A percentile compares a stretch with the other conserved stretches of the same genome.
Conservation (phyloP, 2,329 filamentous ascomycete genomes). For the Fusarium torulosum region DNA sequence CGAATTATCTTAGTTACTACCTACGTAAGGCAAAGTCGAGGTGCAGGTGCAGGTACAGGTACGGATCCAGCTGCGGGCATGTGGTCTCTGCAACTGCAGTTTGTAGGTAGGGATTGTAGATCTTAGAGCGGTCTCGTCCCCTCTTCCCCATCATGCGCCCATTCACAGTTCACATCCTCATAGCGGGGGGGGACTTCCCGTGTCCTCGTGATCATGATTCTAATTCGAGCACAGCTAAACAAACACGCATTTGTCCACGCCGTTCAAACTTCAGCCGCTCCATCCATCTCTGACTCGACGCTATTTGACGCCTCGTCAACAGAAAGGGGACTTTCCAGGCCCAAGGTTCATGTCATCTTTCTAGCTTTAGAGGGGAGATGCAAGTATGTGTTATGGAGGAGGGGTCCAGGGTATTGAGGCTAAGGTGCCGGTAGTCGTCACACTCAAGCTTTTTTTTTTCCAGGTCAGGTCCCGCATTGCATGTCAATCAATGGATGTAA, state of each 20-base stretch:
- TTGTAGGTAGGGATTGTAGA: constrained; percentile 27
- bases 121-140: constrained; percentile 34
- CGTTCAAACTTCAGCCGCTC: constrained; percentile 20
- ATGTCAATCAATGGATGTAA: constrained; percentile 9
- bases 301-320: constrained; percentile 28
- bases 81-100: constrained; percentile 2
- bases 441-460: constrained; percentile 2
- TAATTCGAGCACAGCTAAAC: constrained; percentile 14
- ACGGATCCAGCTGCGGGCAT: constrained; percentile 20
- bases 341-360: neutral
- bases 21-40: constrained; percentile 6
- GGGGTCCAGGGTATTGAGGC: constrained; percentile 6
- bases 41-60: constrained; percentile 5
- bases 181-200: constrained; percentile 19
- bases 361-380: neutral
- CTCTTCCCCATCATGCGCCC: constrained; percentile 36
- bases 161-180: constrained; percentile 28
- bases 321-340: constrained; percentile 8
- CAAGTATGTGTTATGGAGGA: no score
- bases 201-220: constrained; percentile 33
- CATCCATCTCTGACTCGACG: constrained; percentile 20
- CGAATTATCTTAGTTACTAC: neutral
- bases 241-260: constrained; percentile 18
- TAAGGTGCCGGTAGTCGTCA: constrained; percentile 5
- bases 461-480: constrained; percentile 18